phyloP scores from a whole-genome alignment of 345 rosid genomes.

The Acer yangbiense region DNA sequence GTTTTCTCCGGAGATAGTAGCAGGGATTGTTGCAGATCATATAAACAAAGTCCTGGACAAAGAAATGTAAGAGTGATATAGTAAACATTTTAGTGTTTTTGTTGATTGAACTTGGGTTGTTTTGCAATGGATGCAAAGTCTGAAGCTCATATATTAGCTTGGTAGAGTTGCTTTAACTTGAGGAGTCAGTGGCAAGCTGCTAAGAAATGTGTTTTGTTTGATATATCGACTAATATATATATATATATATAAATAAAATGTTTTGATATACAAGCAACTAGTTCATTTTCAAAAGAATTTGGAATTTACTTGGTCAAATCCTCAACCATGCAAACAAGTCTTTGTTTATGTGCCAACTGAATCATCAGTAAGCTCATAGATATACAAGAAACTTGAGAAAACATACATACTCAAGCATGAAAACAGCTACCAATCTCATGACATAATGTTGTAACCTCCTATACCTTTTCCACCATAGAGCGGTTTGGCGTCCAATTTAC shows the following conservation, averaged over 20 bases:
- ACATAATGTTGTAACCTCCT: no score
- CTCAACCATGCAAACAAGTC: not conserved
- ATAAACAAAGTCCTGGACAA: constrained; percentile 39
- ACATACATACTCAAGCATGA: no score
- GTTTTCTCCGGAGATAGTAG: constrained; percentile 75
- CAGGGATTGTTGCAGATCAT: constrained; percentile 50
- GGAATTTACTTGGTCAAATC: not conserved
- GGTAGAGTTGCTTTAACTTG: not conserved
- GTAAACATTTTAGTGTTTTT: not conserved
- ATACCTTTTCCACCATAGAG: no score
- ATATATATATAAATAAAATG: no score
- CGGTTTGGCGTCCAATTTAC: no score
- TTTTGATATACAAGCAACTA: not conserved
- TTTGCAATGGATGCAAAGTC: not conserved
- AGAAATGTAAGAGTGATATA: constrained; percentile 21
- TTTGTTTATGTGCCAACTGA: not conserved
- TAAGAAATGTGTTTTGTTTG: not conserved
- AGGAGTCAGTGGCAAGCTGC: not conserved
- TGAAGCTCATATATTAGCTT: not conserved
- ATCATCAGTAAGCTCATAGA: not conserved
- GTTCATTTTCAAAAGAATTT: not conserved
- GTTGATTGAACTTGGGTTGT: not conserved
- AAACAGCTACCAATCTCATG: no score
- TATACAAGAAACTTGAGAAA: no score
- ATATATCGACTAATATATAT: no score